Evolutionary conservation across 1,284 basidiomycete species (phyloP).

Genomic region (Ganoderma resinaceum): DNA sequence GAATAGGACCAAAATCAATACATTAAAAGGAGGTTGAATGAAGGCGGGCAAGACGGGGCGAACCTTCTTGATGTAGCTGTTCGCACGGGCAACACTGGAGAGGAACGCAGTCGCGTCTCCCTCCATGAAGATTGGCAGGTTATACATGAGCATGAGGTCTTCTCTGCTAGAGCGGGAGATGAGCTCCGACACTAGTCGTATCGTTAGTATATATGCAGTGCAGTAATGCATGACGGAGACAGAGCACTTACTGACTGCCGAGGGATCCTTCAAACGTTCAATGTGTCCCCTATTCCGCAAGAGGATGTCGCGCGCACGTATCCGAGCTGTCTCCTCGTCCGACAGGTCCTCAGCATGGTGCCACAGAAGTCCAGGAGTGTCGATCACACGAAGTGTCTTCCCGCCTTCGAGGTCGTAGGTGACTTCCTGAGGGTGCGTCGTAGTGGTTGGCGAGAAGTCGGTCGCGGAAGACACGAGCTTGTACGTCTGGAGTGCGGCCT

Average conservation of each 20-base stretch:
- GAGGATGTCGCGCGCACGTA: slow-evolving; percentile 74
- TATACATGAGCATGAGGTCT: slow-evolving; percentile 91
- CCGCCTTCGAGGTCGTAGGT: slow-evolving; percentile 49
- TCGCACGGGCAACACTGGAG: slow-evolving; percentile 81
- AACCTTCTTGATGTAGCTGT: slow-evolving; percentile 86
- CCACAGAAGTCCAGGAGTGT: slow-evolving; percentile 86
- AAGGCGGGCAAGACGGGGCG: slow-evolving; percentile 22
- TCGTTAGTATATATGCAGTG: not conserved
- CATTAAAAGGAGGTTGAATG: slow-evolving; percentile 4
- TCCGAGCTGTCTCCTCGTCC: slow-evolving; percentile 51
- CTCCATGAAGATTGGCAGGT: slow-evolving; percentile 83
- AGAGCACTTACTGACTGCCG: slow-evolving; percentile 67
- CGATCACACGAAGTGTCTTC: slow-evolving; percentile 70
- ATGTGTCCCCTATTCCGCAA: slow-evolving; percentile 86
- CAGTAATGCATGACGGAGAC: not conserved
- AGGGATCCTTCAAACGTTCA: slow-evolving; percentile 88
- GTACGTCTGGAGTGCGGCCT: slow-evolving; percentile 68
- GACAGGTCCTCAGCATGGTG: slow-evolving; percentile 48
- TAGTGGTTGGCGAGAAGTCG: slow-evolving; percentile 69
- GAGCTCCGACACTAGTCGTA: slow-evolving; percentile 69
- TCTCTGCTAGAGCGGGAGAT: slow-evolving; percentile 77
- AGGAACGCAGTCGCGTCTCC: slow-evolving; percentile 83
- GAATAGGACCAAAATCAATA: not conserved
- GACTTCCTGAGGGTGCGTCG: slow-evolving; percentile 71
- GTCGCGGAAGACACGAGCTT: slow-evolving; percentile 55